A percentile compares a stretch with the other conserved stretches of the same genome.
phyloP scores from a whole-genome alignment of 2,329 filamentous ascomycete genomes.

The Biscogniauxia sp. region DNA sequence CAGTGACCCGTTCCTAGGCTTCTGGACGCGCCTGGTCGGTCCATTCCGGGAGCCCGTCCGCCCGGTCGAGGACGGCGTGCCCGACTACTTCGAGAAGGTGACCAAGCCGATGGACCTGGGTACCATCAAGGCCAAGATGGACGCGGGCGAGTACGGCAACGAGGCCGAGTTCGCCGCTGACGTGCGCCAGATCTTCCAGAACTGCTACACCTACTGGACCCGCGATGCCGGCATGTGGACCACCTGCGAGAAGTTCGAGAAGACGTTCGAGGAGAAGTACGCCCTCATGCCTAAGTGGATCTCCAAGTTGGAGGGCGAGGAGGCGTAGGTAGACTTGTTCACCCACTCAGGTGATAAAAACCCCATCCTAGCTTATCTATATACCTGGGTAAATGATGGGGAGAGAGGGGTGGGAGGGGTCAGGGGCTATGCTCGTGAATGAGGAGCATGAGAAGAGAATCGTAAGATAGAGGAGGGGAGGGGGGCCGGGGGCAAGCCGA shows the following conservation, averaged over 20 bases:
- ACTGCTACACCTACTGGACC: slow-evolving; percentile 64
- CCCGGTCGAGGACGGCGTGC: slow-evolving; percentile 54
- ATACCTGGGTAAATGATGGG: too few species aligned
- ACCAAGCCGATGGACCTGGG: slow-evolving; percentile 61
- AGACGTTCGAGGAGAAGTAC: slow-evolving; percentile 58
- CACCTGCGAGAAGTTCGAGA: slow-evolving; percentile 57
- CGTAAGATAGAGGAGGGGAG: too few species aligned
- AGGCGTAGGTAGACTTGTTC: slow-evolving; percentile 20
- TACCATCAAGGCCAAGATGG: slow-evolving; percentile 61
- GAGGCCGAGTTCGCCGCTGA: slow-evolving; percentile 56
- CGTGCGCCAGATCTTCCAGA: slow-evolving; percentile 60
- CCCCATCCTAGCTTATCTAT: too few species aligned
- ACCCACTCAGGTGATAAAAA: too few species aligned
- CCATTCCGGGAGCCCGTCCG: slow-evolving; percentile 61
- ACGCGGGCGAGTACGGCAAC: slow-evolving; percentile 47
- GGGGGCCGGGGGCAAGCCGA: too few species aligned
- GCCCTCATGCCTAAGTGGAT: slow-evolving; percentile 60
- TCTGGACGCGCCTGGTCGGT: slow-evolving; percentile 64
- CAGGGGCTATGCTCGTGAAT: too few species aligned
- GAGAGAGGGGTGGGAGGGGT: too few species aligned
- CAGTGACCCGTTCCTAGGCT: slow-evolving; percentile 41
- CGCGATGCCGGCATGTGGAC: slow-evolving; percentile 53
- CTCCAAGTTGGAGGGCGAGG: slow-evolving; percentile 48
- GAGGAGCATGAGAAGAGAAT: too few species aligned
- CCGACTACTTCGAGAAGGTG: slow-evolving; percentile 60